A percentile compares a stretch with the other conserved stretches of the same genome.
Conservation (phyloP, 108 stramenopile genomes). For the Discostella stelligeroides region DNA sequence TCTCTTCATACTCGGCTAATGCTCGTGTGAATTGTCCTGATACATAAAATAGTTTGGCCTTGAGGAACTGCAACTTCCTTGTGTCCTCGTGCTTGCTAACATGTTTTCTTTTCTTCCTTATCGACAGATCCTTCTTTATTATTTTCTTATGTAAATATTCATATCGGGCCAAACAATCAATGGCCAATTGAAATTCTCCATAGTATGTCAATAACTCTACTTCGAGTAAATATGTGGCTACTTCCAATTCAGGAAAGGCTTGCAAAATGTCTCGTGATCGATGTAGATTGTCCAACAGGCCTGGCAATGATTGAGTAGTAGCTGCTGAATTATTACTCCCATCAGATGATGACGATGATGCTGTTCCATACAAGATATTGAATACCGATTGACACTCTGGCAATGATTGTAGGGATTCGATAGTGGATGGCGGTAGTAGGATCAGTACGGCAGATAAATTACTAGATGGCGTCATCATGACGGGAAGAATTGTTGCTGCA, state of each 20-base stretch:
- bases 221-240: constrained; percentile 21
- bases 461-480: constrained; percentile 24
- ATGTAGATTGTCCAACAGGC: constrained; percentile 11
- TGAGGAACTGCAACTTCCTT: constrained; percentile 21
- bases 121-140: not conserved
- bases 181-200: constrained; percentile 30
- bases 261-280: constrained; percentile 38
- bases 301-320: not conserved
- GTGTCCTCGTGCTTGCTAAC: not conserved
- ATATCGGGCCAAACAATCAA: constrained; percentile 22
- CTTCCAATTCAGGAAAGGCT: constrained; percentile 8
- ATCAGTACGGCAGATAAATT: constrained; percentile 9
- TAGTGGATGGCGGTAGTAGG: constrained; percentile 2
- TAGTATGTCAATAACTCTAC: constrained; percentile 4
- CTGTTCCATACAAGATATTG: constrained; percentile 16
- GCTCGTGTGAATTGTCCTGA: constrained; percentile 41
- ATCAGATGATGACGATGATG: too few relatives aligned
- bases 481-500: constrained; percentile 3
- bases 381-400: constrained; percentile 31
- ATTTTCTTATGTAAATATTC: not conserved
- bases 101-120: not conserved
- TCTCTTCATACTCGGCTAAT: constrained; percentile 43
- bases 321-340: not conserved
- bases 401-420: constrained; percentile 21
- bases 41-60: constrained; percentile 25